Evolutionary conservation across 495 filamentous ascomycete species (phyloP).

Genomic region (Halenospora varia): DNA sequence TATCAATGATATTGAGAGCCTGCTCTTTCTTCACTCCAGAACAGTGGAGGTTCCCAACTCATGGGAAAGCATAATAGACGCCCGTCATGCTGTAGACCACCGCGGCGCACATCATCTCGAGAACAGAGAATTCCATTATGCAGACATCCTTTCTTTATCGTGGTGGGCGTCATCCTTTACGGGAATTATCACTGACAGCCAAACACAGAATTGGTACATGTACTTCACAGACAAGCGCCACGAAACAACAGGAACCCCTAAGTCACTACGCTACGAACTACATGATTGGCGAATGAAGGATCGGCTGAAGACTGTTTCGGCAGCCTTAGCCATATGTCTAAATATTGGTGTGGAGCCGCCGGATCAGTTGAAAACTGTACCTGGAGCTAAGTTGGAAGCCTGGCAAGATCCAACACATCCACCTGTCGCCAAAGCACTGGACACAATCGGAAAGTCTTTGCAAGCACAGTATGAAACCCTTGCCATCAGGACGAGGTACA

Average conservation of each 20-base stretch:
- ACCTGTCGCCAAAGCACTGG: constrained; percentile 77
- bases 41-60: not conserved
- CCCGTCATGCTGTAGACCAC: not conserved
- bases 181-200: constrained; percentile 1
- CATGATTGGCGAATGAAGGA: constrained; percentile 98
- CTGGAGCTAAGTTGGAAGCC: constrained; percentile 88
- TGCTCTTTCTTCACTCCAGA: not conserved
- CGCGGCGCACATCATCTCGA: not conserved
- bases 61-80: not conserved
- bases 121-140: not conserved
- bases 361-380: constrained; percentile 89
- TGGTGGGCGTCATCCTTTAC: not conserved
- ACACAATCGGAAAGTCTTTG: constrained; percentile 91
- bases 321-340: constrained; percentile 87
- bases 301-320: constrained; percentile 92
- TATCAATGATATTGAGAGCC: not conserved
- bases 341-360: constrained; percentile 98
- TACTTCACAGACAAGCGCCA: constrained; percentile 98
- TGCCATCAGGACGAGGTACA: constrained; percentile 90
- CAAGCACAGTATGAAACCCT: constrained; percentile 95
- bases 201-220: constrained; percentile 85
- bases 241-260: constrained; percentile 91
- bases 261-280: constrained; percentile 51
- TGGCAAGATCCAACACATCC: constrained; percentile 90
- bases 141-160: not conserved